Evolutionary conservation across 1,139 yeast genomes (phyloP), one percentile per base, ranked within the genome.

Genomic region (Hansenula lynferdii): DNA sequence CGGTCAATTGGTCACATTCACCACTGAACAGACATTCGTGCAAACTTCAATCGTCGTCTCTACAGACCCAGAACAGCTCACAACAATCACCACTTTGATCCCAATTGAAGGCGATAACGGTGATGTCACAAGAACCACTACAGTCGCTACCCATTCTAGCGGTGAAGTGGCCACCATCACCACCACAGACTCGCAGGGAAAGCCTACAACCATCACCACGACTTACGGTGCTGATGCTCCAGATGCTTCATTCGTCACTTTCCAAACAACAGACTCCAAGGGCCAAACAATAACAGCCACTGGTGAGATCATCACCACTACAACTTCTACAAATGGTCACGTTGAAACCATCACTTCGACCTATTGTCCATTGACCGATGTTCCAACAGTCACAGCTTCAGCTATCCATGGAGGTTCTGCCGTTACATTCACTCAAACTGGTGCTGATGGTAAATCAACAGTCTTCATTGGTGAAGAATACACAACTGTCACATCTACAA

Each of bases 21-120:
- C 33, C 8, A 30, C 33, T 12, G 9, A 11, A 16, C n/a, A n/a
- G n/a, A 23, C 27, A 3, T 12, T 22, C 8, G 28, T 23, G 11
- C 22, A 17, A n/a, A 31, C 34, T 8, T 6, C 28, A 16, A 4
- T 18, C 3, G 9, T 31, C 9, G 22, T 18, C n/a, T 23, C 34
- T 5, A 17, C 23, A 5, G 7, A 15, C 6, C 17, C 27, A 12
- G 34, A 22, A 23, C 22, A 31, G 12, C 7, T 17, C 12, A 31
- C 34, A 8, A 31, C 34, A 8, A n/a, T 31, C 12, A 31, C 34
- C 5, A 23, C 34, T 17, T 31, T 31, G 28, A 23, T 31, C 12
- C 34, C 34, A 23, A 17, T 31, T 8, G n/a, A n/a, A n/a, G n/a
- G n/a, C n/a, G 12, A n/a, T n/a, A n/a, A n/a, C n/a, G n/a, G n/a